phyloP scores from a whole-genome alignment of 176 grass and related monocot species.

The Lolium perenne region DNA sequence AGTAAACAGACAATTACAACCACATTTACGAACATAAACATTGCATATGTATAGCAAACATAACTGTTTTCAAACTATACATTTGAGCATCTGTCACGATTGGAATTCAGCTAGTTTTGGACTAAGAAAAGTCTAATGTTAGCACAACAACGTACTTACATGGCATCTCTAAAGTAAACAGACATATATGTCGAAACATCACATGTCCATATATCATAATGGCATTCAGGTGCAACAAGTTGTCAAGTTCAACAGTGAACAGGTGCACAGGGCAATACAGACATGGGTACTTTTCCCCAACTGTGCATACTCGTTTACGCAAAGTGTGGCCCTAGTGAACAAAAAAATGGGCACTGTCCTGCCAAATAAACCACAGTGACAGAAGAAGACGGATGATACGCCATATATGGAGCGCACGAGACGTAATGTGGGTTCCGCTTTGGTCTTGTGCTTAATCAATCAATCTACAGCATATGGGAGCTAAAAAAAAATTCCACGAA shows the following conservation, averaged over 20 bases:
- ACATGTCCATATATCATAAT: not conserved
- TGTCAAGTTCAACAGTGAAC: slow-evolving; percentile 6
- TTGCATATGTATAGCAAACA: not conserved
- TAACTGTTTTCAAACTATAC: not conserved
- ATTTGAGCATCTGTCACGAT: not conserved
- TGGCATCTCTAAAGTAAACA: not conserved
- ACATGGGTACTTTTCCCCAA: slow-evolving; percentile 12
- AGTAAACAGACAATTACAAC: not conserved
- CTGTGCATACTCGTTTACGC: not conserved
- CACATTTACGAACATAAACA: not conserved
- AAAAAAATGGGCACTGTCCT: not conserved
- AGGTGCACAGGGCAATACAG: not conserved
- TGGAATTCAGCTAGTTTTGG: slow-evolving; percentile 14
- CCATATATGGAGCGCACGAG: not conserved
- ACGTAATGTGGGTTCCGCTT: not conserved
- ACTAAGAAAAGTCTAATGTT: not conserved
- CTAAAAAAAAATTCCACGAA: not conserved
- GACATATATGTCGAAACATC: slow-evolving; percentile 10
- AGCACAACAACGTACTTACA: not conserved
- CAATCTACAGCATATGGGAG: not conserved
- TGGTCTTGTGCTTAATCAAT: not conserved
- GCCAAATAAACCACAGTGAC: not conserved
- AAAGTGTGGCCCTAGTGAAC: slow-evolving; percentile 14
- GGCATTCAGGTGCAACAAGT: not conserved
- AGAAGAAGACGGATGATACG: slow-evolving; percentile 6